A percentile compares a stretch with the other conserved stretches of the same genome.
Evolutionary conservation across 108 stramenopile species (phyloP).

Genomic region (Stephanodiscus triporus): DNA sequence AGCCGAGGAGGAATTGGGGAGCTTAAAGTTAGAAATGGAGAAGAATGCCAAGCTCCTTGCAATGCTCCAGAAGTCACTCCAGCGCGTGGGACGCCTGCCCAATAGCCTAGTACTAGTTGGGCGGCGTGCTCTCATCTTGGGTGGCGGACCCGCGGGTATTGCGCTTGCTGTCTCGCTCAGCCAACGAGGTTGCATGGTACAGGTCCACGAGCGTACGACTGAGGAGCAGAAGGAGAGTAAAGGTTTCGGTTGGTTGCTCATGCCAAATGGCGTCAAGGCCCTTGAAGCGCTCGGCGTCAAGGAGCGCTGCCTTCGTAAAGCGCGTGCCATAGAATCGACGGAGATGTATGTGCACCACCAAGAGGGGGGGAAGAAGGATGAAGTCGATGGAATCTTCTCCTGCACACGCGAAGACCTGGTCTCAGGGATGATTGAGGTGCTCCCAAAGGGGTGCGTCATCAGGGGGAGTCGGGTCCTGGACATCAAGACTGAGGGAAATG

Average conservation of each 20-base stretch:
- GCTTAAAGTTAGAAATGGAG: no score
- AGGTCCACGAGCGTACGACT: background rate
- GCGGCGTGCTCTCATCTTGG: no score
- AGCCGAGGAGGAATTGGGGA: no score
- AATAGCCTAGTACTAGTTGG: no score
- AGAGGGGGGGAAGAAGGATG: background rate
- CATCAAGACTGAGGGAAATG: background rate
- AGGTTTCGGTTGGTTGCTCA: background rate
- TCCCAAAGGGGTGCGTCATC: background rate
- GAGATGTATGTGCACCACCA: background rate
- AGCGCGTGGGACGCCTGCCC: no score
- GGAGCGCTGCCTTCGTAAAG: background rate
- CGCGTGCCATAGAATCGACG: constrained; percentile 3
- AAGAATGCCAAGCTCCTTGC: no score
- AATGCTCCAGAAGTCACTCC: no score
- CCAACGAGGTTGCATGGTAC: background rate
- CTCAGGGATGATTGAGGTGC: background rate
- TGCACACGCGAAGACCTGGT: background rate
- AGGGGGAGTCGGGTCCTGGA: background rate
- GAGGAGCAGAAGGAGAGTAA: background rate
- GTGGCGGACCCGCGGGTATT: background rate
- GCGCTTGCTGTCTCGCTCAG: background rate
- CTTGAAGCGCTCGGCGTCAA: background rate
- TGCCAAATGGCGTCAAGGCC: background rate
- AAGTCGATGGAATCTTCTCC: background rate